Percentiles rank a stretch among this genome's conserved stretches.
These are phyloP conservation scores for Pseudogymnoascus sp. DNA, from an alignment of 2,329 filamentous ascomycete species.

Conservation along the genomic window DNA sequence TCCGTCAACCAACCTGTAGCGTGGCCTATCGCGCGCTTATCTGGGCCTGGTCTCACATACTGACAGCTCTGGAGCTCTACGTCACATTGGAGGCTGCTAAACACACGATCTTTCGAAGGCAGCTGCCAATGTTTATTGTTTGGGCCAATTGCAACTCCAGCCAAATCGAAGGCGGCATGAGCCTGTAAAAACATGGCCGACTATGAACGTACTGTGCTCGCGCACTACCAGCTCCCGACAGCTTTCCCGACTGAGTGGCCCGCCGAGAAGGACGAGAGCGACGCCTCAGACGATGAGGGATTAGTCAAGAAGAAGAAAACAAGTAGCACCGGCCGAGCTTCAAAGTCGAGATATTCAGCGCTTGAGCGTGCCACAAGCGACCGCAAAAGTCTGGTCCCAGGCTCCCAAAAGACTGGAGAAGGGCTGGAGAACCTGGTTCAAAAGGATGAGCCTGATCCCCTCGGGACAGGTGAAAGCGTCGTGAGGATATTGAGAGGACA, in stretches of 20 bases:
- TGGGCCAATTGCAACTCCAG: not conserved
- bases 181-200: conserved; percentile 46
- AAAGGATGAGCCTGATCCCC: conserved; percentile 84
- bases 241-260: conserved; percentile 82
- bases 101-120: not conserved
- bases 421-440: conserved; percentile 72
- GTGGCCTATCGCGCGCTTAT: conserved; percentile 8
- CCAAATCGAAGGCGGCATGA: not conserved
- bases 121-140: not conserved
- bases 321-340: conserved; percentile 45
- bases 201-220: conserved; percentile 67
- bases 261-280: conserved; percentile 65
- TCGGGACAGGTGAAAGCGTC: conserved; percentile 83
- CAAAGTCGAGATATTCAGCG: conserved; percentile 75
- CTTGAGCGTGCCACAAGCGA: conserved; percentile 68
- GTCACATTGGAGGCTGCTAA: not conserved
- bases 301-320: conserved; percentile 25
- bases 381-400: conserved; percentile 54
- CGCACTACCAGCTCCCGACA: conserved; percentile 79
- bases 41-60: conserved; percentile 1
- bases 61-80: conserved; percentile 3
- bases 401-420: conserved; percentile 58
- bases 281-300: conserved; percentile 46
- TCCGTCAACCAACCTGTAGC: not conserved
- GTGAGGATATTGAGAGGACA: conserved; percentile 68